Conservation (phyloP, 192 early-diverging fungal species). For the Kickxella alabastrina region DNA sequence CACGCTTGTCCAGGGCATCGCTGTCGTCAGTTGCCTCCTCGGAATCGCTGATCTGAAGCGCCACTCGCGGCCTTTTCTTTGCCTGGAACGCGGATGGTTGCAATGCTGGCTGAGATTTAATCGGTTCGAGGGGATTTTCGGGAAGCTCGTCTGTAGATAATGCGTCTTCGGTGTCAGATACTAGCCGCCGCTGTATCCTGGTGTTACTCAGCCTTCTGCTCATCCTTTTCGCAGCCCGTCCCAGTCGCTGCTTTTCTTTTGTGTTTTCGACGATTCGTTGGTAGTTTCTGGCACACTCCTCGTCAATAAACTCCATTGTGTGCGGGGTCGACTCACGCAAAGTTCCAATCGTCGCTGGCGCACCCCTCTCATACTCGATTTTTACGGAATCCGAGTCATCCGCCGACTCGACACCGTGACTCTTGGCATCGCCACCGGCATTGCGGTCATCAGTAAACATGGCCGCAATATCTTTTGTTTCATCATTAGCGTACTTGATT, state of each 20-base stretch:
- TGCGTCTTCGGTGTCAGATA: too few relatives aligned
- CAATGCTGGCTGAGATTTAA: not conserved
- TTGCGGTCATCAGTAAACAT: conserved; percentile 23
- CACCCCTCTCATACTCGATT: not conserved
- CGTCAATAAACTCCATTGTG: conserved; percentile 38
- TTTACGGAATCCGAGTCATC: not conserved
- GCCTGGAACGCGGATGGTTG: too few relatives aligned
- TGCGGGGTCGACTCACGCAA: not conserved
- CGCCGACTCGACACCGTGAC: not conserved
- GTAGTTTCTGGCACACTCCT: conserved; percentile 46
- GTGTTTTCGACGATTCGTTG: conserved; percentile 25
- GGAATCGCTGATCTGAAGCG: conserved; percentile 21
- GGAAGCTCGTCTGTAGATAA: conserved; percentile 20
- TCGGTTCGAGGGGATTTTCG: conserved; percentile 13
- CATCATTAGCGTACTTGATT: too few relatives aligned
- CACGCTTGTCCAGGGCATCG: conserved; percentile 15
- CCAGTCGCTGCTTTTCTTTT: too few relatives aligned
- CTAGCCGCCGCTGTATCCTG: not conserved
- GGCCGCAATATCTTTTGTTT: conserved; percentile 13
- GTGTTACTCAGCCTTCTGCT: not conserved
- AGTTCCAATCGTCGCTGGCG: not conserved
- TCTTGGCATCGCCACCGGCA: not conserved
- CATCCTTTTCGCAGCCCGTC: too few relatives aligned
- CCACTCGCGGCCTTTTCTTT: not conserved
- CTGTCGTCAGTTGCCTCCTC: conserved; percentile 22